phyloP scores from a whole-genome alignment of 2,329 filamentous ascomycete genomes.

The Aspergillus fischeri region DNA sequence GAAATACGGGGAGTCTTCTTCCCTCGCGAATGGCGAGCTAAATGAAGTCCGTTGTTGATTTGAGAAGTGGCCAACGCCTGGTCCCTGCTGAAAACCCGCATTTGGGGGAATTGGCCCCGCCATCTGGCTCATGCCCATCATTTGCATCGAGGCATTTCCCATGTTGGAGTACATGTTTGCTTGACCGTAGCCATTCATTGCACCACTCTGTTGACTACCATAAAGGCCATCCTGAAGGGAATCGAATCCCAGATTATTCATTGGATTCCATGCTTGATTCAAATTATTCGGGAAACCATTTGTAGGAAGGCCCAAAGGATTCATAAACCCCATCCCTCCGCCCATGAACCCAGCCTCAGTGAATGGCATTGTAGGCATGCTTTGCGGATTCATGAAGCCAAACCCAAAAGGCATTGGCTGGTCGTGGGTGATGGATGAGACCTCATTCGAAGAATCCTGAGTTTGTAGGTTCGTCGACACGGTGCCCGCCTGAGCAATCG shows the following conservation, averaged over 20 bases:
- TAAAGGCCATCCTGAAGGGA: constrained; percentile 34
- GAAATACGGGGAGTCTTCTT: constrained; percentile 89
- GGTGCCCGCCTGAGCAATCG: constrained; percentile 16
- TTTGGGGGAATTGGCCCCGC: constrained; percentile 26
- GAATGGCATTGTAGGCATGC: constrained; percentile 32
- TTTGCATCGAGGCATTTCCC: constrained; percentile 31
- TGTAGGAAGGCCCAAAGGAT: constrained; percentile 36
- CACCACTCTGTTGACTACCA: constrained; percentile 27
- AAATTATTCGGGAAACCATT: constrained; percentile 31
- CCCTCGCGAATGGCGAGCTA: constrained; percentile 53
- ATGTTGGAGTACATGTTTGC: constrained; percentile 34
- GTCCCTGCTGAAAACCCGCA: constrained; percentile 27
- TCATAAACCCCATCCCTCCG: constrained; percentile 34
- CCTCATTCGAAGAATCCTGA: constrained; percentile 14
- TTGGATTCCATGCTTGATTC: constrained; percentile 40
- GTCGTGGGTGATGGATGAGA: constrained; percentile 24
- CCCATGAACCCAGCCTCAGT: constrained; percentile 30
- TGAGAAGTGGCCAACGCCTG: constrained; percentile 44
- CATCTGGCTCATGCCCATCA: constrained; percentile 35
- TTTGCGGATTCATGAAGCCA: constrained; percentile 28
- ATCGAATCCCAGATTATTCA: constrained; percentile 42
- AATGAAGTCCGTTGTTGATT: constrained; percentile 57
- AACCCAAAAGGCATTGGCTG: constrained; percentile 35
- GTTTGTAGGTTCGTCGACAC: constrained; percentile 11
- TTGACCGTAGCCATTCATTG: constrained; percentile 27